Base-by-base conservation (phyloP, 2,329 filamentous ascomycete genomes). In the Verticillium zaregamsianum region DNA sequence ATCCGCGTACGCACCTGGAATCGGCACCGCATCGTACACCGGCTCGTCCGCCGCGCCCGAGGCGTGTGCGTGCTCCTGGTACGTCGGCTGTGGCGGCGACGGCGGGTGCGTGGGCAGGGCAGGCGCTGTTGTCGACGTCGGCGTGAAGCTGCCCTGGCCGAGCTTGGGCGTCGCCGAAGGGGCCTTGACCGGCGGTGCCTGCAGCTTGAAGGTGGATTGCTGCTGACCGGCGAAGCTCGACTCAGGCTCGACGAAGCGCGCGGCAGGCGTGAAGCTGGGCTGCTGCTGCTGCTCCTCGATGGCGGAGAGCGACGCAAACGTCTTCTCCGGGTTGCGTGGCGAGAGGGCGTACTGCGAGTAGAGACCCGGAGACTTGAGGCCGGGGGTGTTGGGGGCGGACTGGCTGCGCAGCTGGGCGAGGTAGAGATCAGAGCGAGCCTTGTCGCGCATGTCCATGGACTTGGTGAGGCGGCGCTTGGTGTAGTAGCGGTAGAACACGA, bases 401-500 rank as follows among this genome's bases (percentile, higher is more conserved):
- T 98, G 93, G 23, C 87, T 81, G 68, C 89, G 89, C 52, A 93
- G 86, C 74, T 92, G 90, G 60, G 90, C 93, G 66, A 98, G 91
- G 81, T 98, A 98, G 66, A 99, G 86, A 74, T 98, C 93, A 64
- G 91, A 94, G 65, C 95, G 91, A 67, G 95, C 95, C 72, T 91
- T 90, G 82, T 99, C 95, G 70, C 95, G 92, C 73, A 91, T 82
- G 74, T 96, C 91, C 95, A 99, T 99, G 66, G 93, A 93, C 84
- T 97, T 98, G 78, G 90, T 89, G 65, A 99, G 91, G 74, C 91
- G 90, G 75, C 92, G 90, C 85, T 98, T 99, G 68, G 91, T 93
- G 86, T 93, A 97, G 84, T 96, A 96, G 69, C 95, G 91, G 84
- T 96, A 98, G 82, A 98, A 97, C 74, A 97, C 88, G 72, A 97